Conservation (phyloP, 1,284 basidiomycete genomes). For the Erythrobasidium hasegawianum region DNA sequence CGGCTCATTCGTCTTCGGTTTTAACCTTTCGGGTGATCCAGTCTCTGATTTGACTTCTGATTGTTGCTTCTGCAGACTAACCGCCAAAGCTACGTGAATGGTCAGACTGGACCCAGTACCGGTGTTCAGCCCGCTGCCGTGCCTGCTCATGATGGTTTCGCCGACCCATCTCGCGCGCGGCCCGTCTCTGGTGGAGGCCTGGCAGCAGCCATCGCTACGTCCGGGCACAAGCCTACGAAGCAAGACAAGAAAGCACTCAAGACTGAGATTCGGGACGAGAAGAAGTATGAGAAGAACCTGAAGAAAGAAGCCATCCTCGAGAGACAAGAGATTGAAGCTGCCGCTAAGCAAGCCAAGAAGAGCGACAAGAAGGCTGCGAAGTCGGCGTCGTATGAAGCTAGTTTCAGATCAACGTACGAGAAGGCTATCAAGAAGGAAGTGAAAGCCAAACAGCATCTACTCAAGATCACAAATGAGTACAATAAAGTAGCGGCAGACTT, state of each 20-base stretch:
- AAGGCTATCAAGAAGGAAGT: conserved; percentile 33
- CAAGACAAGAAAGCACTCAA: conserved; percentile 27
- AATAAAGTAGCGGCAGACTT: conserved; percentile 33
- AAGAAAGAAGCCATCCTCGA: conserved; percentile 21
- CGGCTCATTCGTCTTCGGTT: not conserved
- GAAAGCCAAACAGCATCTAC: conserved; percentile 21
- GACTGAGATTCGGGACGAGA: conserved; percentile 24
- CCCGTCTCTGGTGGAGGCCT: conserved; percentile 29
- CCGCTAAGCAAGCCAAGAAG: conserved; percentile 20
- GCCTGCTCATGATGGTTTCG: not conserved
- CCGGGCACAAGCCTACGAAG: conserved; percentile 21
- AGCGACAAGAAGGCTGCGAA: conserved; percentile 27
- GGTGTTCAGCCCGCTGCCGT: conserved; percentile 1
- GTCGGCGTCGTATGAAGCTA: conserved; percentile 14
- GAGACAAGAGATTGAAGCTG: conserved; percentile 16
- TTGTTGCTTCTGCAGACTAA: not conserved
- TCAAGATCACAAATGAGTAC: conserved; percentile 26
- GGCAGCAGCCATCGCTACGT: conserved; percentile 28
- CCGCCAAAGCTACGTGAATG: conserved; percentile 1
- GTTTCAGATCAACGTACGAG: conserved; percentile 22
- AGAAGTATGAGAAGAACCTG: conserved; percentile 31
- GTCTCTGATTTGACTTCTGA: too few species aligned
- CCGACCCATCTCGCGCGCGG: not conserved
- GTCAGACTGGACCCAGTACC: conserved; percentile 10
- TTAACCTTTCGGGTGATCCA: too few species aligned